Conservation (phyloP, 495 filamentous ascomycete genomes). For the Elasticomyces elasticus region DNA sequence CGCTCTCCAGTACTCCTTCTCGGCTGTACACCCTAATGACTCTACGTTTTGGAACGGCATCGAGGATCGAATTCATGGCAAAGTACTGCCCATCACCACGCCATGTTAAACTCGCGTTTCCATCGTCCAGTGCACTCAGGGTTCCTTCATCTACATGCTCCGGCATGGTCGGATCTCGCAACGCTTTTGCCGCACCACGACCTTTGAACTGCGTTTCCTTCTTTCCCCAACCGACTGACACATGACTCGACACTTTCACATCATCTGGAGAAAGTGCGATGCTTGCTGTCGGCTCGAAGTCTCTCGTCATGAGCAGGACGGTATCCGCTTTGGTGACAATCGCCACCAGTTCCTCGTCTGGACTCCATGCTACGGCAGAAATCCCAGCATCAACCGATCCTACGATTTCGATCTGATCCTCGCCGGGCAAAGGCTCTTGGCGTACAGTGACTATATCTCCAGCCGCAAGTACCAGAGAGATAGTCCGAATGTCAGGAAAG, state of each 20-base stretch:
- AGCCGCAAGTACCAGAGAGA: conserved; percentile 74
- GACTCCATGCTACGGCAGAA: conserved; percentile 82
- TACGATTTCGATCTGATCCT: conserved; percentile 82
- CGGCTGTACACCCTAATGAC: conserved; percentile 80
- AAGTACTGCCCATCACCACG: conserved; percentile 88
- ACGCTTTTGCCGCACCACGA: conserved; percentile 68
- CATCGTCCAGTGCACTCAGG: conserved; percentile 61
- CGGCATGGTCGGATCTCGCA: conserved; percentile 87
- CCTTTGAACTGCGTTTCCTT: conserved; percentile 96
- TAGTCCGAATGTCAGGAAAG: conserved; percentile 65
- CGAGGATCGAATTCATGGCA: conserved; percentile 64
- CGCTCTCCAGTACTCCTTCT: conserved; percentile 81
- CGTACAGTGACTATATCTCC: conserved; percentile 82
- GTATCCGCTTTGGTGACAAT: conserved; percentile 71
- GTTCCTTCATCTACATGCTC: conserved; percentile 82
- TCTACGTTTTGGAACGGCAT: conserved; percentile 50
- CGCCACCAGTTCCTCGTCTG: conserved; percentile 82
- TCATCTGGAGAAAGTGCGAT: conserved; percentile 63
- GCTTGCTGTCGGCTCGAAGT: conserved; percentile 73
- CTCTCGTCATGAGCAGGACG: conserved; percentile 82
- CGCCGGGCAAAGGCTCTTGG: conserved; percentile 58
- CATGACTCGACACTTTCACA: conserved; percentile 80
- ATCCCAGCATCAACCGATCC: conserved; percentile 90
- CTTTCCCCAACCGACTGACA: conserved; percentile 97
- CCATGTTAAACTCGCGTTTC: conserved; percentile 68